A percentile compares a stretch with the other conserved stretches of the same genome.
These are phyloP conservation scores for Pseudocercospora ulei DNA, from an alignment of 2,329 filamentous ascomycete species.

Conservation along the genomic window DNA sequence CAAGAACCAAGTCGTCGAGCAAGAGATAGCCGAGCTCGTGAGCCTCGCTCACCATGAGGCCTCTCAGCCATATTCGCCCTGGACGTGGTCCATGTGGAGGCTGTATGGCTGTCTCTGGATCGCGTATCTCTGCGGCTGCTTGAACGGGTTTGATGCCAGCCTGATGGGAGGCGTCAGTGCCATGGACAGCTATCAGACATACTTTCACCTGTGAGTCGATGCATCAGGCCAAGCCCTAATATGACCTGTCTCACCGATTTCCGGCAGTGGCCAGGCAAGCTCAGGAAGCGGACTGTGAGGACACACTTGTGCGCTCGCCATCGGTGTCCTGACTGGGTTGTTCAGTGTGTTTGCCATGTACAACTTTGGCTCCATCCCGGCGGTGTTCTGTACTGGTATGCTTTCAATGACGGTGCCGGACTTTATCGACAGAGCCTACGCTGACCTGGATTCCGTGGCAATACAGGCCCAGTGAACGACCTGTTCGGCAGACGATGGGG, in stretches of 20 bases:
- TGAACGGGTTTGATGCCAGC: slow-evolving; percentile 8
- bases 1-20: slow-evolving; percentile 8
- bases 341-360: slow-evolving; percentile 8
- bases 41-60: slow-evolving; percentile 6
- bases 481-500: slow-evolving; percentile 43
- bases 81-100: slow-evolving; percentile 9
- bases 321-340: background rate
- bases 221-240: too few relatives aligned
- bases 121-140: slow-evolving; percentile 8
- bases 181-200: slow-evolving; percentile 6
- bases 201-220: slow-evolving; percentile 2
- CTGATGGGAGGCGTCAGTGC: slow-evolving; percentile 9
- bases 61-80: slow-evolving; percentile 7
- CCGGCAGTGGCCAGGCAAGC: slow-evolving; percentile 8
- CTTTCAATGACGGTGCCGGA: background rate
- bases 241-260: too few relatives aligned
- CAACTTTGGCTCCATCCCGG: slow-evolving; percentile 6
- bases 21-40: slow-evolving; percentile 7
- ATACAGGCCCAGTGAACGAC: slow-evolving; percentile 4
- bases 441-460: background rate
- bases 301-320: too few relatives aligned
- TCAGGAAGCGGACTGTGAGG: slow-evolving; percentile 6
- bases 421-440: background rate
- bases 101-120: slow-evolving; percentile 10
- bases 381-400: slow-evolving; percentile 7